phyloP scores from a whole-genome alignment of 2,329 filamentous ascomycete species.

The Penicillium sclerotigenum region DNA sequence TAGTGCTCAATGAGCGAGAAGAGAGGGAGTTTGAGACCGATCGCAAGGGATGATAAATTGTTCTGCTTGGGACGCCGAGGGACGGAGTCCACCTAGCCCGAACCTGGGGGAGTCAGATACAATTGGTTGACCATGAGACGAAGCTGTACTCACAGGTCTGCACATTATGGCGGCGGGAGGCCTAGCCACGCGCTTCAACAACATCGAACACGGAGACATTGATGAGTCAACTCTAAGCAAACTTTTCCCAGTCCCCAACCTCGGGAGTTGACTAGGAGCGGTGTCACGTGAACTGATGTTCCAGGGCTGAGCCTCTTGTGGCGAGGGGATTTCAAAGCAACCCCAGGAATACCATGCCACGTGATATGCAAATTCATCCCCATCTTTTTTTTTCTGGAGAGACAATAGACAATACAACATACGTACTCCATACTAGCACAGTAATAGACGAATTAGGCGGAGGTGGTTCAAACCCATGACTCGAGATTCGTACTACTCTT shows the following conservation, averaged over 20 bases:
- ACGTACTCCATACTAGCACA: too few species aligned
- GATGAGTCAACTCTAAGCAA: neutral
- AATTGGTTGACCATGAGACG: neutral
- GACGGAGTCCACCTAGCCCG: neutral
- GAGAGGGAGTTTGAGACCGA: neutral
- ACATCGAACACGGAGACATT: conserved; percentile 7
- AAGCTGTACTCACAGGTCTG: neutral
- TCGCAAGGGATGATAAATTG: conserved; percentile 1
- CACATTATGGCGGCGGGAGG: neutral
- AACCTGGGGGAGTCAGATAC: neutral
- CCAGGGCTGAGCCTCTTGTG: neutral
- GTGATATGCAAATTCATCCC: neutral
- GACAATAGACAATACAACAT: neutral
- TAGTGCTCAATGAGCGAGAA: conserved; percentile 1
- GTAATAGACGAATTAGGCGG: neutral
- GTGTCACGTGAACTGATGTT: neutral
- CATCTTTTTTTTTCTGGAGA: neutral
- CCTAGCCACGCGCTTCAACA: conserved; percentile 3
- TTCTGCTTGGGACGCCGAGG: neutral
- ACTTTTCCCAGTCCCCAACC: neutral
- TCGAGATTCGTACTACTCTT: neutral
- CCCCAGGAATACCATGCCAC: neutral
- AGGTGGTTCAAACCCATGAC: neutral
- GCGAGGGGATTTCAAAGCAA: conserved; percentile 1
- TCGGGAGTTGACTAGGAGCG: neutral